Evolutionary conservation across 306 rosid genomes (phyloP), one percentile per base, ranked within the genome.

Genomic region (Datisca glomerata): DNA sequence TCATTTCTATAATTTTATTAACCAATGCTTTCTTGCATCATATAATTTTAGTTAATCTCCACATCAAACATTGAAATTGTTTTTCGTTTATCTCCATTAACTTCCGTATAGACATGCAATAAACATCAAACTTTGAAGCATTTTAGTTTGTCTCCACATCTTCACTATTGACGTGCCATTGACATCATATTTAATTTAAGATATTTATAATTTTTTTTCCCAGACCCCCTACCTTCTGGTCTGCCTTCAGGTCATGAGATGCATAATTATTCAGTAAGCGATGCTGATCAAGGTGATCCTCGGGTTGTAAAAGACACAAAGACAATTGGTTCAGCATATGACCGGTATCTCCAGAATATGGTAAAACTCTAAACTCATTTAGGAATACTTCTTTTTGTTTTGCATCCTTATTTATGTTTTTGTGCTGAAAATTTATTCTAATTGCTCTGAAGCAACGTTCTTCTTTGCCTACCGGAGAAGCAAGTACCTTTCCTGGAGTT

Each of bases 301-400:
- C 66, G 45, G 68, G 27, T 50, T 35, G 29, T 75, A 22, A 78
- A 67, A 61, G 84, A 81, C 58, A 70, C 92, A 38, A 53, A 71
- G 53, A 24, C 86, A 27, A 66, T 81, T 45, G 86, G 83, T 49
- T 75, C 94, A 38, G 94, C 94, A 8, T 86, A 81, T 64, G 96
- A 86, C 34, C 86, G 81, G 56, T 86, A 81, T 75, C 96, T 86
- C 63, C 96, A 79, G 65, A 78, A 68, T 67, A 78, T 65, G 66
- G 96, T 86, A 83, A 63, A 59, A 21, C 21, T 24, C 43, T 59
- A 34, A 20, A 42, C 43, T 43, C 44, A 52, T 46, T 56, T 17
- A 18, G 40, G 31, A 22, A 20, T 67, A 49, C 47, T 37, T 53
- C 29, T 31, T 34, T 45, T 17, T 32, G 24, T 50, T 32, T 45